Evolutionary conservation across 148 eudicot genomes (phyloP).

Genomic region (Vaccinium myrtillus): DNA sequence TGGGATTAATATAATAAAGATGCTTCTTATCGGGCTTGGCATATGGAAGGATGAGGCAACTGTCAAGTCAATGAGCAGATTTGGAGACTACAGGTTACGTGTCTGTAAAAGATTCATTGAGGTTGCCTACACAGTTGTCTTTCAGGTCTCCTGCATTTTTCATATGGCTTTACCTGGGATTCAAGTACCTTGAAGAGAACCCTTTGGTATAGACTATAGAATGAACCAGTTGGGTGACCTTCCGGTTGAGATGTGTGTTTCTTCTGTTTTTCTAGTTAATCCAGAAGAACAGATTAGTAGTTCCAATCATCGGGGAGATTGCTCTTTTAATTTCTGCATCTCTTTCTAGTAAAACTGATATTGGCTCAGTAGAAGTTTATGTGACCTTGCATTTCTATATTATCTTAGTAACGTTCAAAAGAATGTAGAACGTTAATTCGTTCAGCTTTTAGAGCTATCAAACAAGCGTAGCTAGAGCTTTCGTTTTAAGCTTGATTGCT

Average conservation of each 20-base stretch:
- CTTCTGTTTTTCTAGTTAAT: background rate
- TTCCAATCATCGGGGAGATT: background rate
- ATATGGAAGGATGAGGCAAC: slow-evolving; percentile 74
- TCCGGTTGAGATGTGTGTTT: background rate
- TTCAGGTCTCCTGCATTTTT: background rate
- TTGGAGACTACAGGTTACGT: slow-evolving; percentile 38
- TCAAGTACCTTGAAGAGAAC: background rate
- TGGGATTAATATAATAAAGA: slow-evolving; percentile 60
- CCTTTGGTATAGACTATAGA: background rate
- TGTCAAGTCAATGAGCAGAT: slow-evolving; percentile 88
- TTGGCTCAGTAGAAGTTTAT: background rate
- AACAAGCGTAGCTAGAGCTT: background rate
- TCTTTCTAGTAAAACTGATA: background rate
- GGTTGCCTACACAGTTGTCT: background rate
- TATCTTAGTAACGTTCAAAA: background rate
- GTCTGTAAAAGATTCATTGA: background rate
- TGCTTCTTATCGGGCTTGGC: slow-evolving; percentile 84
- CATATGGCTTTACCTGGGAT: background rate
- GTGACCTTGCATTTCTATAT: background rate
- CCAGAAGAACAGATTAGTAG: background rate
- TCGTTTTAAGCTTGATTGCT: background rate
- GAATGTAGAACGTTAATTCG: background rate
- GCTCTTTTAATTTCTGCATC: background rate
- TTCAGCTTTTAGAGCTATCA: background rate
- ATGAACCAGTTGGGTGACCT: background rate